Percentiles rank a stretch among this genome's conserved stretches.
Evolutionary conservation across 495 filamentous ascomycete species (phyloP).

Genomic region (Neurospora intermedia): DNA sequence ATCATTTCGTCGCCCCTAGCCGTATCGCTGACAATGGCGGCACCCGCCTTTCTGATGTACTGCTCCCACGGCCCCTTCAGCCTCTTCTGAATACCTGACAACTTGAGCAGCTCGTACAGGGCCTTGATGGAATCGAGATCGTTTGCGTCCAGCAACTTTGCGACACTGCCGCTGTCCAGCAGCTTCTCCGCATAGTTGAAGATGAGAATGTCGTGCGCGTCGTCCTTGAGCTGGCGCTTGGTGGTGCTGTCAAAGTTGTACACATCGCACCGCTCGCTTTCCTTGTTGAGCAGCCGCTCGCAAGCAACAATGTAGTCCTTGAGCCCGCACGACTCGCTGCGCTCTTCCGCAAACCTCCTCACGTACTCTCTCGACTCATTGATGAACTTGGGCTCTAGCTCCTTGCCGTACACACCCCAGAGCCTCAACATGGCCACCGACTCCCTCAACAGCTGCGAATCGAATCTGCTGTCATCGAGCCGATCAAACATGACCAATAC

Average conservation of each 20-base stretch:
- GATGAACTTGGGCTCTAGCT: constrained; percentile 72
- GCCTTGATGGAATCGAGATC: constrained; percentile 56
- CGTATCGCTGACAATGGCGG: constrained; percentile 68
- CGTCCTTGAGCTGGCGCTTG: constrained; percentile 57
- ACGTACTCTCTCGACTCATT: constrained; percentile 55
- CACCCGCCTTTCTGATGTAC: constrained; percentile 70
- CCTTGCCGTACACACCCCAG: constrained; percentile 61
- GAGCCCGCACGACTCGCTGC: constrained; percentile 45
- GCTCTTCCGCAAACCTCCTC: constrained; percentile 49
- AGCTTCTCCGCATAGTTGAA: constrained; percentile 49
- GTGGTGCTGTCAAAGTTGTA: constrained; percentile 77
- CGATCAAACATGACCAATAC: constrained; percentile 67
- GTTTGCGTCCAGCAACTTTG: constrained; percentile 54
- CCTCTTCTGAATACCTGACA: constrained; percentile 49
- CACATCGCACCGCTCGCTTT: constrained; percentile 60
- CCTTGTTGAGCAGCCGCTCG: constrained; percentile 52
- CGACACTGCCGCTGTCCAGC: constrained; percentile 49
- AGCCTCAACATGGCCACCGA: constrained; percentile 71
- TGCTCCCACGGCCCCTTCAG: constrained; percentile 62
- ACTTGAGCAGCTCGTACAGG: constrained; percentile 66
- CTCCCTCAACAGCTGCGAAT: constrained; percentile 50
- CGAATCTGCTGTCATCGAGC: constrained; percentile 35
- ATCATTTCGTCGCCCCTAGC: constrained; percentile 79
- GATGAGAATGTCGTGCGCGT: constrained; percentile 60
- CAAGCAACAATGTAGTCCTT: constrained; percentile 61